These are phyloP conservation scores for Kwoniella heveanensis DNA, from an alignment of 768 basidiomycete genomes.

Conservation along the genomic window DNA sequence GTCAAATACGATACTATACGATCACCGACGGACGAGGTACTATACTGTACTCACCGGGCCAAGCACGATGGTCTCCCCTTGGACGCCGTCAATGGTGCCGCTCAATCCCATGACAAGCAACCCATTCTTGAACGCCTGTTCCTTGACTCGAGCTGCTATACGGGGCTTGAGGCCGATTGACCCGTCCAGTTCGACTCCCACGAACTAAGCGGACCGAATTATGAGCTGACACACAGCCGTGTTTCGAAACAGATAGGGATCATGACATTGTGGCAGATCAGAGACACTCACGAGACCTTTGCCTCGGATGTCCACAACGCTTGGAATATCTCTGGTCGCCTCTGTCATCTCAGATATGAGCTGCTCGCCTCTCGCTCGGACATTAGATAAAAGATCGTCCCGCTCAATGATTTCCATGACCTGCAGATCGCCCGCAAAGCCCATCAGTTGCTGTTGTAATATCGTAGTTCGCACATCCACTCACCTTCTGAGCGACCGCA, in stretches of 20 bases:
- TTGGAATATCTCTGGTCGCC: slow-evolving; percentile 13
- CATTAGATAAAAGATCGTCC: slow-evolving; percentile 25
- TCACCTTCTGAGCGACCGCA: slow-evolving; percentile 26
- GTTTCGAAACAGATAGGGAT: too few species aligned
- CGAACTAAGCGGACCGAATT: slow-evolving; percentile 16
- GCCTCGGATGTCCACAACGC: slow-evolving; percentile 28
- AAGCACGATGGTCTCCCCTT: slow-evolving; percentile 27
- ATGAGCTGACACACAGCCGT: too few species aligned
- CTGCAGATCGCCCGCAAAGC: background rate
- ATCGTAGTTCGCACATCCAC: background rate
- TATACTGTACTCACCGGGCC: slow-evolving; percentile 16
- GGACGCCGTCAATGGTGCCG: slow-evolving; percentile 31
- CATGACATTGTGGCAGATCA: background rate
- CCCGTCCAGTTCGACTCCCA: slow-evolving; percentile 29
- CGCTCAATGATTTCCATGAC: slow-evolving; percentile 33
- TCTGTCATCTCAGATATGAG: slow-evolving; percentile 14
- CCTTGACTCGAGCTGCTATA: slow-evolving; percentile 27
- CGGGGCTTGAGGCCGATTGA: slow-evolving; percentile 17
- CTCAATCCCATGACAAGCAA: slow-evolving; percentile 13
- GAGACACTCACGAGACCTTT: slow-evolving; percentile 27
- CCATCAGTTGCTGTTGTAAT: background rate
- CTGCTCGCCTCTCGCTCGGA: slow-evolving; percentile 25
- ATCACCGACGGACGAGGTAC: background rate
- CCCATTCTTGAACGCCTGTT: slow-evolving; percentile 27
- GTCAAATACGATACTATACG: background rate